Evolutionary conservation across 805 yeast species (phyloP).

Genomic region (Suhomyces vadensis): DNA sequence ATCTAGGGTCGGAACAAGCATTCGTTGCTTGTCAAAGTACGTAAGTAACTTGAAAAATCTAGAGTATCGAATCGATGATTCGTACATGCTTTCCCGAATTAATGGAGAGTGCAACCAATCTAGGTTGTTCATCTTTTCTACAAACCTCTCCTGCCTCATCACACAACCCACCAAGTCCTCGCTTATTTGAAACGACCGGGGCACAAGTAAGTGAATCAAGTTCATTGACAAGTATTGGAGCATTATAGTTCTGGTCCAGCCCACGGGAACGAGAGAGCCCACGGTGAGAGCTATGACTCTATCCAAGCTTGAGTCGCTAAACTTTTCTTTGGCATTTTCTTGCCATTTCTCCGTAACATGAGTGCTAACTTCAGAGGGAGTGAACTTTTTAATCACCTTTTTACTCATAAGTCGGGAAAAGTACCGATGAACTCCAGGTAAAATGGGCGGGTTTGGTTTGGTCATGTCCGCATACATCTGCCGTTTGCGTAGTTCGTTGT

Average conservation of each 20-base stretch:
- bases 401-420: conserved; percentile 13
- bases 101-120: conserved; percentile 20
- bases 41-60: conserved; percentile 16
- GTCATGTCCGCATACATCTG: conserved; percentile 17
- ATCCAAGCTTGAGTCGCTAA: not conserved
- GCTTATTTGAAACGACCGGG: conserved; percentile 7
- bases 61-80: conserved; percentile 19
- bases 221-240: conserved; percentile 15
- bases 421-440: conserved; percentile 11
- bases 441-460: not conserved
- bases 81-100: conserved; percentile 14
- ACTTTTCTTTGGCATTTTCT: not conserved
- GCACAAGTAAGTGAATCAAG: conserved; percentile 12
- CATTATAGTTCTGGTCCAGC: conserved; percentile 5
- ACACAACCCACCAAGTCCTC: conserved; percentile 30
- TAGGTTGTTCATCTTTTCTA: conserved; percentile 20
- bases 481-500: conserved; percentile 23
- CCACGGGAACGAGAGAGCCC: not conserved
- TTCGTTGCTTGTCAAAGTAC: not conserved
- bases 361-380: conserved; percentile 8
- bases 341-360: conserved; percentile 4
- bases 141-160: conserved; percentile 23
- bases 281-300: not conserved
- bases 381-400: not conserved
- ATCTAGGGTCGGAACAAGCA: conserved; percentile 26